Base-by-base conservation (phyloP, 345 rosid species). In the Linum tenue region DNA sequence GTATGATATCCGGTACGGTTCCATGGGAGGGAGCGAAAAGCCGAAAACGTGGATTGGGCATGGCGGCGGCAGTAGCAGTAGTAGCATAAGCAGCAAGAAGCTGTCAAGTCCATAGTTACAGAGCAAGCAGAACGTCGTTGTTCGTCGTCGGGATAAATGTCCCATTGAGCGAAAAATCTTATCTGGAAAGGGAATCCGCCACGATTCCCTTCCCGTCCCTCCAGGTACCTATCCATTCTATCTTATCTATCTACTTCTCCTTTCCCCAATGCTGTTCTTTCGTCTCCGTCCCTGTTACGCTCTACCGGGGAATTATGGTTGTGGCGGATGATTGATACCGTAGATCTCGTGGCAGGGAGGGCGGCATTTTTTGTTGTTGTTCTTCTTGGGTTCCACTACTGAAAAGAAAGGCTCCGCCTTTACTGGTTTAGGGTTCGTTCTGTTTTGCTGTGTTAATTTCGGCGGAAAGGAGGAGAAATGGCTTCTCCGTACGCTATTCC, bases 401-500 rank as follows among this genome's bases (percentile, higher is more conserved):
- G 48, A 35, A 38, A 10, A 3, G 16, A 22, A 22, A 7, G 6
- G 37, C 15, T 22, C 41, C 57, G 3, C 16, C 31, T 48, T 48
- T 48, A 2, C 14, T 9, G 53, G 31, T 22, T 36, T 57, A 72
- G 62, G 71, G 62, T 64, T 75, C 71, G 67, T 55, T 14, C n/a
- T 22, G 31, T 22, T 22, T 22, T 22, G 31, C 31, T 22, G 31
- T 55, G 3, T 69, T 66, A 60, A 70, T 73, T 76, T 71, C 1
- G 15, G 11, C 7, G 64, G 63, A 67, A 59, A 69, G 64, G 59
- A 38, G 31, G 3, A 8, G 31, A 22, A 22, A 22, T 83, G 86
- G 67, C 79, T 53, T 50, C 74, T 67, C 76, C 82, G 4, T 80
- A 65, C 68, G 73, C 79, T 61, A 63, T 78, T 56, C 82, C 79